phyloP scores from a whole-genome alignment of 2,329 filamentous ascomycete genomes.

The Tetracladium maxilliforme region DNA sequence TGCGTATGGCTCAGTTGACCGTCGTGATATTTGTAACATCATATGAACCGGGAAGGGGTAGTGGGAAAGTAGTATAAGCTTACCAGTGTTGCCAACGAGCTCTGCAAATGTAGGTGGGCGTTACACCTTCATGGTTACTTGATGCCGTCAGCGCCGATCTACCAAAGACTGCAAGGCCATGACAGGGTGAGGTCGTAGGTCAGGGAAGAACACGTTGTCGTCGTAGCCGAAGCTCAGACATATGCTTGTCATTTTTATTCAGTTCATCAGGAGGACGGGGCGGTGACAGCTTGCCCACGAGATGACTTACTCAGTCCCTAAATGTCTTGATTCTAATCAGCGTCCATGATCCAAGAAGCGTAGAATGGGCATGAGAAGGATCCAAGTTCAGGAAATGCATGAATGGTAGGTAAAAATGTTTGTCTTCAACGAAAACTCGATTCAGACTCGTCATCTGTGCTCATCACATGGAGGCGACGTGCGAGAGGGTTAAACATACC shows the following conservation, averaged over 20 bases:
- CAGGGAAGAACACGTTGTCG: constrained; percentile 37
- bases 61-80: too few relatives aligned
- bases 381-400: constrained; percentile 50
- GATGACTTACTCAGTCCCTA: constrained; percentile 14
- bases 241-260: constrained; percentile 90
- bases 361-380: constrained; percentile 14
- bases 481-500: not conserved
- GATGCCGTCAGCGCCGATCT: too few relatives aligned
- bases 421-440: constrained; percentile 59
- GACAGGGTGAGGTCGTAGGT: too few relatives aligned
- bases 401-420: constrained; percentile 55
- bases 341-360: constrained; percentile 2
- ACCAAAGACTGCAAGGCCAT: too few relatives aligned
- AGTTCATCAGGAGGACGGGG: constrained; percentile 56
- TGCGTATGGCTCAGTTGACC: too few relatives aligned
- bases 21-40: too few relatives aligned
- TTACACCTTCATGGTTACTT: too few relatives aligned
- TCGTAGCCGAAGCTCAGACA: constrained; percentile 66
- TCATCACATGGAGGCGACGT: constrained; percentile 23
- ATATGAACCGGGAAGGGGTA: too few relatives aligned
- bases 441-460: constrained; percentile 69
- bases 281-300: constrained; percentile 10
- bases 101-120: too few relatives aligned
- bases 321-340: constrained; percentile 1
- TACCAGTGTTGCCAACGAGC: too few relatives aligned